Conservation (phyloP, 202 grass and related monocot genomes). For the Carex arenaria region DNA sequence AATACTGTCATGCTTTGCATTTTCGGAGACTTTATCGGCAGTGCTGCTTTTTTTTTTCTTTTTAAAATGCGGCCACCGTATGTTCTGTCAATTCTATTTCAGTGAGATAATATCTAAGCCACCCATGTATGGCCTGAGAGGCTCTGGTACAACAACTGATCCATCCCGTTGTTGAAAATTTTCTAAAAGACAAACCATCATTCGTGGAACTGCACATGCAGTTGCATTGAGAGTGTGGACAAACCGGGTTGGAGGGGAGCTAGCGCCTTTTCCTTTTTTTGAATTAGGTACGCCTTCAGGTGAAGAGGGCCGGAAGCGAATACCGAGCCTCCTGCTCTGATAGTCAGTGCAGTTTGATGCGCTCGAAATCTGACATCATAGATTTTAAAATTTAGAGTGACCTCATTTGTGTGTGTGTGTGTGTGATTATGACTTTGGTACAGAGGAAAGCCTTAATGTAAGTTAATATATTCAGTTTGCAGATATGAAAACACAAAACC, state of each 20-base stretch:
- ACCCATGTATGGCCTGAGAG: constrained; percentile 71
- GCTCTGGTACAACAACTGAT: constrained; percentile 53
- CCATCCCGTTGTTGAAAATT: constrained; percentile 82
- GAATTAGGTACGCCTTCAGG: constrained; percentile 26
- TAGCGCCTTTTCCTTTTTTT: constrained; percentile 60
- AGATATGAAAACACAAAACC: background rate
- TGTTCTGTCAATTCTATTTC: constrained; percentile 27
- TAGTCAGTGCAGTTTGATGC: constrained; percentile 96
- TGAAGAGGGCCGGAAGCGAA: constrained; percentile 58
- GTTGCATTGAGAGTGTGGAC: constrained; percentile 86
- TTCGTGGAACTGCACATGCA: constrained; percentile 70
- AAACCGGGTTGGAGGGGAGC: constrained; percentile 48
- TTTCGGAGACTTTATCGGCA: background rate
- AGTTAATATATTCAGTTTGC: background rate
- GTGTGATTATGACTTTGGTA: background rate
- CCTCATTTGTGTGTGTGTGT: background rate
- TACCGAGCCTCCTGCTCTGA: constrained; percentile 74
- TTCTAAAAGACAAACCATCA: constrained; percentile 74
- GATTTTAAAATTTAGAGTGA: background rate
- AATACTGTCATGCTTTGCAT: background rate
- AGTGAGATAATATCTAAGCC: constrained; percentile 42
- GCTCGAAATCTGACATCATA: constrained; percentile 66
- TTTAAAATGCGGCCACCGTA: background rate
- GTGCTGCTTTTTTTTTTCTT: background rate
- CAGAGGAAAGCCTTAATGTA: background rate